Evolutionary conservation across 1,284 basidiomycete species (phyloP).

Genomic region (Bjerkandera adusta): DNA sequence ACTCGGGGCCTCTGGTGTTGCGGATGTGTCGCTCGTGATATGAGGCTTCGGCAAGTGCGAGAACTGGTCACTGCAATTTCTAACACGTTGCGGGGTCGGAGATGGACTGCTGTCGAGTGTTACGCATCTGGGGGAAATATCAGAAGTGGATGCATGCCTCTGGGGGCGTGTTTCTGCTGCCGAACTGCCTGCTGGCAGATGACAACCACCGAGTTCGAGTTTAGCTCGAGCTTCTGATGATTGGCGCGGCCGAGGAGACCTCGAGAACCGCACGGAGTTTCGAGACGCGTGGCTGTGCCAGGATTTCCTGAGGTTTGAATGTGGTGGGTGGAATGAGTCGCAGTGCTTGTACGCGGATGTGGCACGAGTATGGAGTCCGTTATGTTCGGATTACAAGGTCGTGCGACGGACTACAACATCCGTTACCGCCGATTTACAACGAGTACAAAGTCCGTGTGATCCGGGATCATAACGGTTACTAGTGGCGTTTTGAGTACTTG

Average conservation of each 20-base stretch:
- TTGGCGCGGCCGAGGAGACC: conserved; percentile 6
- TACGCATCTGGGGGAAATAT: too few species aligned
- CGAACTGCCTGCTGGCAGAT: conserved; percentile 11
- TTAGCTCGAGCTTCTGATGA: conserved; percentile 1
- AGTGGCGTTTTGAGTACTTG: too few species aligned
- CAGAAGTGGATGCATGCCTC: too few species aligned
- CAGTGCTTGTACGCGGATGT: not conserved
- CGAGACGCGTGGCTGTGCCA: not conserved
- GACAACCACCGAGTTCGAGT: conserved; percentile 11
- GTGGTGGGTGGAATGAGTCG: not conserved
- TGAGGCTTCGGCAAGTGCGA: too few species aligned
- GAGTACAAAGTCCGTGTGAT: too few species aligned
- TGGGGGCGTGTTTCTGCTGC: conserved; percentile 8
- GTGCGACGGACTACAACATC: not conserved
- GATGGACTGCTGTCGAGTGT: too few species aligned
- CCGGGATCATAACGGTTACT: too few species aligned
- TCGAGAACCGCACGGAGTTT: not conserved
- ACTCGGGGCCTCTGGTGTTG: too few species aligned
- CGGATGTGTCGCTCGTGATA: too few species aligned
- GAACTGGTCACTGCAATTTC: too few species aligned
- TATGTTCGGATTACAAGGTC: not conserved
- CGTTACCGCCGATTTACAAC: not conserved
- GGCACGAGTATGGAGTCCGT: not conserved
- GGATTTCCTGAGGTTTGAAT: not conserved
- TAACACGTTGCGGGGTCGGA: too few species aligned